Base-by-base conservation (phyloP, 176 grass and related monocot genomes). In the Avena eriantha region DNA sequence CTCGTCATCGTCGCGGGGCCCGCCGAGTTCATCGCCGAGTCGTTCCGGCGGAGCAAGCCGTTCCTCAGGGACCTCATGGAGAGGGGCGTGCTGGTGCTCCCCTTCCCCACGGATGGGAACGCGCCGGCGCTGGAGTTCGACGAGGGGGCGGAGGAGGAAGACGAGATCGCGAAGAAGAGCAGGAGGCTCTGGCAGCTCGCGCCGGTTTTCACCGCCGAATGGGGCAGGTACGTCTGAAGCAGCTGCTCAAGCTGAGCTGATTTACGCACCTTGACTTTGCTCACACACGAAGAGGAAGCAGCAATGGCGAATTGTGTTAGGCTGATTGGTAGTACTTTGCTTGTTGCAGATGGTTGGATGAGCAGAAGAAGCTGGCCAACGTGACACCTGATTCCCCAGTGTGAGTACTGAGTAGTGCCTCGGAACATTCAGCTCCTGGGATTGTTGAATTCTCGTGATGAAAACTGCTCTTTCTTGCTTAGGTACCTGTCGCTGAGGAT, bases 281-380 rank as follows among this genome's bases (percentile, higher is more conserved):
- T 66, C 83, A 14, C 8, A 13, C 24, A 74, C 41, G 13, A 8
- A 19, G 13, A 17, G 5, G 4, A 22, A 15, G 47, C 41, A 12
- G 5, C 35, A 55, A 79, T 60, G 81, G 17, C 46, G 74, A 26
- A 53, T 81, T 14, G 0, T 29, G 18, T 31, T 1, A 3, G 10
- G 16, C 49, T 80, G 22, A 66, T 49, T 26, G 45, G 45, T 1
- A 2, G 45, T 1, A 2, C 0, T 56, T 10, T 45, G 11, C 51
- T 7, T 81, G 23, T 7, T 87, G 80, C 86, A 98, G 93, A 17
- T 98, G 96, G 96, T 23, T 98, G 41, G 90, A 90, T 34, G 96
- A 96, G 49, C 93, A 98, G 80, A 98, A 98, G 90, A 94, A 90
- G 80, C 65, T 98, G 35, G 96, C 96, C 2, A 93, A 95, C 79